Evolutionary conservation across 176 grass and related monocot species (phyloP), one percentile per base, ranked within the genome.

Genomic region (Bonia amplexicaulis): DNA sequence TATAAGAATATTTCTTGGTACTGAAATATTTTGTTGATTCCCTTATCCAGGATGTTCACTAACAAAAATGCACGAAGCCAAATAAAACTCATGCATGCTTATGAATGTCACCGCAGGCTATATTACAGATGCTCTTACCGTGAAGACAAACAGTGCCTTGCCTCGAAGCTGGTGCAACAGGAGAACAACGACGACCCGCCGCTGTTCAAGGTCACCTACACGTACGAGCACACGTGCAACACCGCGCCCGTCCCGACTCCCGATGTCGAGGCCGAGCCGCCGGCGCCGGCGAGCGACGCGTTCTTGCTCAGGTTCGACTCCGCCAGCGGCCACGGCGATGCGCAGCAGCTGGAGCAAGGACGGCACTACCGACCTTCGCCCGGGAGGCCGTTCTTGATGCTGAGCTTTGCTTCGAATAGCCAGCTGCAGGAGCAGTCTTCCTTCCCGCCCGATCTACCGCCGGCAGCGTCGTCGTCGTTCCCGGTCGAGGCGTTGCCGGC

Each of bases 41-140:
- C 35, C 0, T 37, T 37, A 37, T 5, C 35, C 33, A 69, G 23
- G 46, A 85, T 29, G 52, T 40, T 51, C 7, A 52, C 40, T 53
- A 66, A 23, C 33, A 53, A 66, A 66, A 51, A 66, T 75, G 46
- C 23, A 49, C 72, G 26, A 42, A 41, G 16, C 1, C 22, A 59
- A n/a, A 29, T 44, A 60, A 57, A 44, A 19, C 37, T 66, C 25
- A 71, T 66, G 70, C 39, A 57, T 66, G 6, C 6, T 20, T 66
- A 45, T 54, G 12, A 52, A 63, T 37, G 54, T 46, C 7, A 66
- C 11, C 60, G 33, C 70, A 90, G 90, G 81, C 31, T 89, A 53
- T 92, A 89, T 60, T 95, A 88, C 85, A 90, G 90, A 86, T 95
- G 93, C 27, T 90, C 88, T 70, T 95, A 92, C 80, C 88, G 93